phyloP scores from a whole-genome alignment of 208 protist genomes.

The Zelonia costaricensis region DNA sequence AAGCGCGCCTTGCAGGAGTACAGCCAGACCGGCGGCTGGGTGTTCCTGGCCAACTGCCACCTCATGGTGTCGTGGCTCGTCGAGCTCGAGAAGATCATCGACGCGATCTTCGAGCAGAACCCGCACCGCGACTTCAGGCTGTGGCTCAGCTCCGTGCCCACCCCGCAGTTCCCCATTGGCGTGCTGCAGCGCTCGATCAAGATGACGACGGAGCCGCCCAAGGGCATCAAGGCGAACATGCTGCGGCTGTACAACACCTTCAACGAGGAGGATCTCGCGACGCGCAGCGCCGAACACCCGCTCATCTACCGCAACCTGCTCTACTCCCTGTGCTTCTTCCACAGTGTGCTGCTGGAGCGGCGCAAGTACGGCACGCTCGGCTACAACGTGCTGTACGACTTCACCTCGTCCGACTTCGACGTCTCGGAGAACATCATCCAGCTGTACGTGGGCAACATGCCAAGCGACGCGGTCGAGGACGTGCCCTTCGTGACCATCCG shows the following conservation, averaged over 20 bases:
- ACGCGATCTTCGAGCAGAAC: constrained; percentile 84
- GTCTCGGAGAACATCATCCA: constrained; percentile 94
- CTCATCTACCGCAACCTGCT: constrained; percentile 96
- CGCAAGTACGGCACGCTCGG: constrained; percentile 98
- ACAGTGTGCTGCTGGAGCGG: constrained; percentile 97
- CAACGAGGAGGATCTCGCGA: constrained; percentile 89
- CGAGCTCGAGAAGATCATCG: constrained; percentile 97
- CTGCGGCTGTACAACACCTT: constrained; percentile 95
- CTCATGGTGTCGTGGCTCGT: constrained; percentile 97
- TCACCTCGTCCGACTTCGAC: constrained; percentile 98
- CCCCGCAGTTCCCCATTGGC: constrained; percentile 96
- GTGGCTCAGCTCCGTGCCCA: constrained; percentile 98
- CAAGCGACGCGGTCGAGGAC: constrained; percentile 60
- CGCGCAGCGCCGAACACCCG: constrained; percentile 58
- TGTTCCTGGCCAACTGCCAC: constrained; percentile 99
- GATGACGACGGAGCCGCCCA: constrained; percentile 99
- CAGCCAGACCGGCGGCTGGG: constrained; percentile 95
- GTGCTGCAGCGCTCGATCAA: constrained; percentile 97
- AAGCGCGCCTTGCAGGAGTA: constrained; percentile 93
- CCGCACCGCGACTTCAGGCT: constrained; percentile 97
- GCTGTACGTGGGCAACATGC: constrained; percentile 89
- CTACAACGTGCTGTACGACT: constrained; percentile 99
- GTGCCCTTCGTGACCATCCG: constrained; percentile 97
- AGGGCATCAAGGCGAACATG: constrained; percentile 98
- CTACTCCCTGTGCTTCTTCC: constrained; percentile 98